Base-by-base conservation (phyloP, 495 filamentous ascomycete genomes). In the Tetracladium marchalianum region DNA sequence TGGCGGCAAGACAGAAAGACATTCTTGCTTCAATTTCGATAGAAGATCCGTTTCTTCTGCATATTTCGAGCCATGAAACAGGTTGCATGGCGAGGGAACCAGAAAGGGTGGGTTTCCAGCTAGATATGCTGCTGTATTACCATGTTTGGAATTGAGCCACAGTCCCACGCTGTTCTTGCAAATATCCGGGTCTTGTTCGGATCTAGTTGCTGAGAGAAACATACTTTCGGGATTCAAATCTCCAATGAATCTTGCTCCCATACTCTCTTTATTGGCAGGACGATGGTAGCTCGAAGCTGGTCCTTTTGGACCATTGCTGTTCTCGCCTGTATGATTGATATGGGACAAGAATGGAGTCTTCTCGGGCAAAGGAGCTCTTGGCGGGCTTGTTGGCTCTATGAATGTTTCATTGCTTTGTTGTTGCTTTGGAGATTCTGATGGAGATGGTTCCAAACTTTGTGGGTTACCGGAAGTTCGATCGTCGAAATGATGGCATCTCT, bases 141-240 rank as follows among this genome's bases (percentile, higher is more conserved):
- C 16, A n/a, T 42, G 39, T 17, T 13, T 36, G 12, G 35, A 24
- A 13, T 42, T 42, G 12, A 54, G 43, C 52, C 52, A 55, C 32
- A 55, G 36, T 33, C 52, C 52, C 17, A 55, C 37, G 31, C 52
- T 45, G 17, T 51, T 40, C n/a, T 55, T 45, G 5, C 62, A 68
- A 9, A 58, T 58, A 31, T 57, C 63, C 37, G 58, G 64, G 18
- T 49, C 60, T 17, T 59, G 59, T 49, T 57, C 60, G 27, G 63
- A 53, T 41, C 56, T 67, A 19, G 63, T 67, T 11, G 60, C 65
- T 31, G 70, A 65, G 44, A 72, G 62, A 17, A 78, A 61, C 9
- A 73, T 67, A 19, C 67, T 64, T 51, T 75, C 70, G n/a, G 73
- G 73, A 53, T 69, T 76, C 11, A 72, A 43, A 39, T 77, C 72